Conservation (phyloP, 495 filamentous ascomycete genomes). For the Pseudevernia furfuracea region DNA sequence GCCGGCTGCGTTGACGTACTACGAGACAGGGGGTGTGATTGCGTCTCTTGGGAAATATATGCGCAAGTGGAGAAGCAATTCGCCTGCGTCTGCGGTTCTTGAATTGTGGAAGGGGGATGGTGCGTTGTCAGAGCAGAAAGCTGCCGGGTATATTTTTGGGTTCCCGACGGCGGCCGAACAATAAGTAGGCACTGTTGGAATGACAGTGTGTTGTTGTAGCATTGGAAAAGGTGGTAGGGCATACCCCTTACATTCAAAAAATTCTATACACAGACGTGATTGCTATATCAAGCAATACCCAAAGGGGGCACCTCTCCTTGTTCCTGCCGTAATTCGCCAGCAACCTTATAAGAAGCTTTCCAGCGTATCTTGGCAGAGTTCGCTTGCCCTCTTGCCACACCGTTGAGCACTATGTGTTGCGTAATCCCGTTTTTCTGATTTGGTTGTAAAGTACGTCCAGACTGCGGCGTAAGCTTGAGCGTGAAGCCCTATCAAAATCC, state of each 20-base stretch:
- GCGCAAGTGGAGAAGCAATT: neutral
- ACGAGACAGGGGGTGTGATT: neutral
- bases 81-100: neutral
- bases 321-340: slow-evolving; percentile 58
- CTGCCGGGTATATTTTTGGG: neutral
- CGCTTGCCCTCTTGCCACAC: slow-evolving; percentile 62
- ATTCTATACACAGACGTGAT: slow-evolving; percentile 11
- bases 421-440: slow-evolving; percentile 70
- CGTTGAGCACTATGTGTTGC: slow-evolving; percentile 72
- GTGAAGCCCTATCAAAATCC: slow-evolving; percentile 55
- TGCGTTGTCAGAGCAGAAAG: slow-evolving; percentile 1
- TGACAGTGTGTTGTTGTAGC: neutral
- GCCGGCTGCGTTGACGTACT: neutral
- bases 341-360: slow-evolving; percentile 73
- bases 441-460: slow-evolving; percentile 63
- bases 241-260: neutral
- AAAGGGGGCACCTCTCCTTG: slow-evolving; percentile 85
- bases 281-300: slow-evolving; percentile 51
- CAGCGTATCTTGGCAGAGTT: slow-evolving; percentile 78
- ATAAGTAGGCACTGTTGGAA: neutral
- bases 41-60: neutral
- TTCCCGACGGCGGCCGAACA: neutral
- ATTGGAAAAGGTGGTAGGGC: neutral
- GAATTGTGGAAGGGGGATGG: neutral
- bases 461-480: slow-evolving; percentile 75